Conservation (phyloP, 1,139 yeast species). For the Lizanozyma gosingica region DNA sequence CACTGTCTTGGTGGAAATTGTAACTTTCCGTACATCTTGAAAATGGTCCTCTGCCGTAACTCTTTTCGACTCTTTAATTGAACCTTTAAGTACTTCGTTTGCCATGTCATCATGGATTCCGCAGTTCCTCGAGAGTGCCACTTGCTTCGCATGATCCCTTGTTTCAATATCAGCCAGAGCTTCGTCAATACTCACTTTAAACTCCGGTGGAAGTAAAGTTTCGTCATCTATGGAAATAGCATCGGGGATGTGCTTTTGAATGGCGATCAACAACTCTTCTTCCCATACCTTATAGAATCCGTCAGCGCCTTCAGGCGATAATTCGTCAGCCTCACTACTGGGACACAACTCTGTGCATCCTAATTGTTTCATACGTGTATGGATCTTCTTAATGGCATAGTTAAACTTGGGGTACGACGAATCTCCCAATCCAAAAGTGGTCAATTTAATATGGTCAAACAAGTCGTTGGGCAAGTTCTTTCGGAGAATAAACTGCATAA, state of each 20-base stretch:
- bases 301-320: conserved; percentile 71
- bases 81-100: conserved; percentile 4
- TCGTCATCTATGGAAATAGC: conserved; percentile 26
- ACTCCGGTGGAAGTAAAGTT: conserved; percentile 36
- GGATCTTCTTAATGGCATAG: conserved; percentile 76
- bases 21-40: conserved; percentile 77
- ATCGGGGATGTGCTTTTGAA: conserved; percentile 31
- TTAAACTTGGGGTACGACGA: conserved; percentile 84
- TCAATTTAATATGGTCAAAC: conserved; percentile 51
- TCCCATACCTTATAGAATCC: conserved; percentile 75
- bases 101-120: conserved; percentile 1
- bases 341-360: conserved; percentile 70
- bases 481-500: conserved; percentile 68
- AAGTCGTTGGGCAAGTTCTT: conserved; percentile 59
- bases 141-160: conserved; percentile 7
- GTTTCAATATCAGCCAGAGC: conserved; percentile 18
- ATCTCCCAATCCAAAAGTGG: conserved; percentile 91
- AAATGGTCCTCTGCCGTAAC: conserved; percentile 67
- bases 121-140: conserved; percentile 17
- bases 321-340: conserved; percentile 87
- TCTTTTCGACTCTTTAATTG: conserved; percentile 36
- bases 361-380: conserved; percentile 65
- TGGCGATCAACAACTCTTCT: conserved; percentile 32
- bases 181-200: conserved; percentile 17
- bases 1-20: conserved; percentile 19